Conservation (phyloP, 257 asterid species). For the Solanum rostratum region DNA sequence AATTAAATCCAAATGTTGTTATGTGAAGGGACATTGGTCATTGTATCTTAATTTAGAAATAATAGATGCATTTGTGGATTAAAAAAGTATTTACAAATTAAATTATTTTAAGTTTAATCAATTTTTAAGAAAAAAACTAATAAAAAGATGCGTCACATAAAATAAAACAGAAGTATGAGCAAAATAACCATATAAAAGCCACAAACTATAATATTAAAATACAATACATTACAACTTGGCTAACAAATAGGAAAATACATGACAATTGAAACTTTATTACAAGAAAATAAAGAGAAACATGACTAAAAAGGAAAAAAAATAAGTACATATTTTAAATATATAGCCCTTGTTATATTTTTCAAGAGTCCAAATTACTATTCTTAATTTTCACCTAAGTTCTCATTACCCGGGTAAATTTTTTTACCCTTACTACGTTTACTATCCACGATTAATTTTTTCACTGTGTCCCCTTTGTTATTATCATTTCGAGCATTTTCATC, state of each 20-base stretch:
- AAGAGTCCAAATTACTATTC: neutral
- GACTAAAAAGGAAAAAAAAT: neutral
- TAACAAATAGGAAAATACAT: neutral
- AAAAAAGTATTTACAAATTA: neutral
- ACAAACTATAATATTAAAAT: neutral
- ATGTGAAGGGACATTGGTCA: neutral
- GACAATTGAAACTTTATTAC: neutral
- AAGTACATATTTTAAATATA: neutral
- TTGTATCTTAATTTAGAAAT: neutral
- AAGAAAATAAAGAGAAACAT: neutral
- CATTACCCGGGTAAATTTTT: constrained; percentile 25
- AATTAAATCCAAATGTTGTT: neutral
- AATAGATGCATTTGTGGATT: neutral
- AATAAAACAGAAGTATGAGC: neutral
- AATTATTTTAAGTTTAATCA: neutral
- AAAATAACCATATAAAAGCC: neutral
- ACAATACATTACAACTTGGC: neutral
- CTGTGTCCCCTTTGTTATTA: neutral
- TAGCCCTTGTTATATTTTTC: neutral
- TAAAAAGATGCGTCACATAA: neutral
- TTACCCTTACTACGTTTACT: constrained; percentile 9
- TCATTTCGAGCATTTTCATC: constrained; percentile 12
- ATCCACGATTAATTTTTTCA: neutral
- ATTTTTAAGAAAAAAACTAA: neutral
- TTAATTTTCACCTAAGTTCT: neutral